Evolutionary conservation across 305 asterid species (phyloP), one percentile per base, ranked within the genome.

Genomic region (Plantago lanceolata): DNA sequence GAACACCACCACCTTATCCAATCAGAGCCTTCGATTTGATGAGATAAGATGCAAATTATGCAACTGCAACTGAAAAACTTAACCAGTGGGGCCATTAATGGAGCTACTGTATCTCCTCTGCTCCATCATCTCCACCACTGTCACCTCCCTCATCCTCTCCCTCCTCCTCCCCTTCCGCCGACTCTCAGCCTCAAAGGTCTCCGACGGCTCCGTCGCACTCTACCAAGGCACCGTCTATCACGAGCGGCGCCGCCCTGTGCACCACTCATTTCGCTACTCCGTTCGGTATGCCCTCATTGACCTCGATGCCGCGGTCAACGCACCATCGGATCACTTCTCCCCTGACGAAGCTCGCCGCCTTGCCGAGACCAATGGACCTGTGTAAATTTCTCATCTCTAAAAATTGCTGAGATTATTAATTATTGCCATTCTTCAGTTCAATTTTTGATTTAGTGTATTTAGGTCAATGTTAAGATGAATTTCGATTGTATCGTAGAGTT

Each of bases 191-290:
- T 52, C 61, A 7, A 63, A 61, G 58, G 56, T 72, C 50, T 21
- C 71, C 33, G 65, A 26, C 13, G 61, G 26, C 50, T 44, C 76
- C 6, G 68, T 83, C 51, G 50, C 75, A 2, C 76, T 85, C 44
- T 91, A 91, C 72, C 68, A 89, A 72, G 98, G 96, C 64, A 82
- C 82, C 26, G 96, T 92, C 63, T 92, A 88, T 86, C 98, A 92
- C 79, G 87, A 86, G 82, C 93, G 98, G 62, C 95, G 89, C 58
- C 87, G 81, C 49, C 98, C 98, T 3, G 87, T 87, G 60, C 93
- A 75, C 79, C 96, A 92, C 79, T 89, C 93, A 4, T 92, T 89
- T 75, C 78, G 72, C 48, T 92, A 89, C 71, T 63, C 85, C 47
- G 96, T 86, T 68, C 95, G 96, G 53, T 92, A 92, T 64, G 96